A percentile compares a stretch with the other conserved stretches of the same genome.
These are phyloP conservation scores for Globisporangium orthogonon DNA, from an alignment of 352 stramenopile species.

Conservation along the genomic window DNA sequence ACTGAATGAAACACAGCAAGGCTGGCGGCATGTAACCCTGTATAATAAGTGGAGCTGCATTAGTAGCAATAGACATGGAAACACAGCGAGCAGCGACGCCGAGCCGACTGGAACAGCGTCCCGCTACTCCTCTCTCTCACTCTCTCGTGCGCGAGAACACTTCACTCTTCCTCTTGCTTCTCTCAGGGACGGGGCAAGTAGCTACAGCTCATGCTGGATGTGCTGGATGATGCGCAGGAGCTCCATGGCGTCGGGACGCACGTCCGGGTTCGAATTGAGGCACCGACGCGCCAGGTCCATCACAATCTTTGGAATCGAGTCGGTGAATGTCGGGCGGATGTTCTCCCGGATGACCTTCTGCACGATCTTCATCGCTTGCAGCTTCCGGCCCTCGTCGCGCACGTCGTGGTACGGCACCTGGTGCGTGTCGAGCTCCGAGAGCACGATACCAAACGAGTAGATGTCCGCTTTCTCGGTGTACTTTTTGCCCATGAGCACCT, in stretches of 20 bases:
- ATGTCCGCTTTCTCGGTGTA: constrained; percentile 85
- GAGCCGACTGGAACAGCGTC: no score
- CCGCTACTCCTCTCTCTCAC: no score
- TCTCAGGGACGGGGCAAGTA: no score
- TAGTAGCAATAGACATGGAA: neutral
- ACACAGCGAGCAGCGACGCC: neutral
- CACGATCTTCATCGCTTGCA: constrained; percentile 83
- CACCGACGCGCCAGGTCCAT: constrained; percentile 56
- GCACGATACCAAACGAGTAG: constrained; percentile 78
- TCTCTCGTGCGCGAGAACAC: no score
- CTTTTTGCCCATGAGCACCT: constrained; percentile 79
- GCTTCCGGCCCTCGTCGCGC: constrained; percentile 58
- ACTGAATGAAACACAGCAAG: no score
- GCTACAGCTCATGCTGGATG: constrained; percentile 49
- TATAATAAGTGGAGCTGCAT: neutral
- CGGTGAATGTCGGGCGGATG: constrained; percentile 57
- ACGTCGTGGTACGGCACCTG: constrained; percentile 79
- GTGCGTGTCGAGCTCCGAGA: constrained; percentile 77
- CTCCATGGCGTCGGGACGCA: constrained; percentile 58
- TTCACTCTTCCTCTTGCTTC: neutral
- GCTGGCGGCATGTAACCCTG: no score
- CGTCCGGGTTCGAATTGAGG: constrained; percentile 59
- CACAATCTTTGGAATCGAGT: constrained; percentile 44
- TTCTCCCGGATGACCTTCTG: constrained; percentile 73
- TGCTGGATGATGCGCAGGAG: constrained; percentile 61